These are phyloP conservation scores for Botryobasidium botryosum DNA, from an alignment of 768 basidiomycete species.

Conservation along the genomic window DNA sequence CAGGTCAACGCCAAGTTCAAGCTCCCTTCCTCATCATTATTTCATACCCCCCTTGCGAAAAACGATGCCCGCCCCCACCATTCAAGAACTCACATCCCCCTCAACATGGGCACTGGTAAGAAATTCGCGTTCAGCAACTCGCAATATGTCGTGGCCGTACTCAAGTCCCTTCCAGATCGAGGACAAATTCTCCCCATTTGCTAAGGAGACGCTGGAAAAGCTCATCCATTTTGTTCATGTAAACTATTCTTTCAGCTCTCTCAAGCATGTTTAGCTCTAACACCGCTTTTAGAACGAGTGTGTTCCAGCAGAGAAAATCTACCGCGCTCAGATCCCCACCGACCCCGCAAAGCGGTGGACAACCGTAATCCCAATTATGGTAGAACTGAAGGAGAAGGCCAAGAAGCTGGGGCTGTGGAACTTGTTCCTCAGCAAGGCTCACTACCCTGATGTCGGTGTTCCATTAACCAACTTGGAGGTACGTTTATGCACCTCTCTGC, in stretches of 20 bases:
- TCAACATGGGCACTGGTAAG: too few relatives aligned
- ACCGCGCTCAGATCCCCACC: constrained; percentile 63
- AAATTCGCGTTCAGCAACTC: too few relatives aligned
- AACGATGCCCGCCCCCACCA: too few relatives aligned
- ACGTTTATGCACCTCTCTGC: constrained; percentile 10
- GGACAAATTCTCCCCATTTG: constrained; percentile 83
- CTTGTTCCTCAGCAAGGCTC: constrained; percentile 84
- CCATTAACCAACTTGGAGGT: constrained; percentile 91
- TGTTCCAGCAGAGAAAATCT: constrained; percentile 57
- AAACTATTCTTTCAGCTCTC: too few relatives aligned
- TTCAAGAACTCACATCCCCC: too few relatives aligned
- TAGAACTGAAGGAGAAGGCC: constrained; percentile 74
- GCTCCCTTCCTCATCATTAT: too few relatives aligned
- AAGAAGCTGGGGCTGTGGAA: constrained; percentile 90
- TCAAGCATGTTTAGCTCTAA: background rate
- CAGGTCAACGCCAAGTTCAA: too few relatives aligned
- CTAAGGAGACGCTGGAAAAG: constrained; percentile 70
- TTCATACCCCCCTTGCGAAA: too few relatives aligned
- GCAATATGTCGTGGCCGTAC: too few relatives aligned
- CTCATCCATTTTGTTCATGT: constrained; percentile 78
- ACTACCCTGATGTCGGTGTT: constrained; percentile 80
- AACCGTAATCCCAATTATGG: constrained; percentile 62
- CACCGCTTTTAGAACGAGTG: constrained; percentile 57
- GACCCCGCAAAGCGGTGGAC: constrained; percentile 69
- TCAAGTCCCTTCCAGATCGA: too few relatives aligned